Percentiles rank a stretch among this genome's conserved stretches.
phyloP scores from a whole-genome alignment of 2,329 filamentous ascomycete genomes.

The Cladosporium sp. region DNA sequence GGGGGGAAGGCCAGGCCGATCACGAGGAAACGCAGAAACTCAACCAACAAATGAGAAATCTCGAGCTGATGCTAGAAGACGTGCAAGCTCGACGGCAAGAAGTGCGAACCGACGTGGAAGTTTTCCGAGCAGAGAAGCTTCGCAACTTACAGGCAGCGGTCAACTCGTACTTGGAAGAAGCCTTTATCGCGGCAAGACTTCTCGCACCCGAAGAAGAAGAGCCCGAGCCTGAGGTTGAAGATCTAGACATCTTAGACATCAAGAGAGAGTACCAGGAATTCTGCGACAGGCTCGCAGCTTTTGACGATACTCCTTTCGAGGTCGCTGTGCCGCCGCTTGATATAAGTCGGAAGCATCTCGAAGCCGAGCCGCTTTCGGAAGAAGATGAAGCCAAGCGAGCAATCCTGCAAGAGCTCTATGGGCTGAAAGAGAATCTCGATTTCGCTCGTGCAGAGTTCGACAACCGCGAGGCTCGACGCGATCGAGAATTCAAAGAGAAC shows the following conservation, averaged over 20 bases:
- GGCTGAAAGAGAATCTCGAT: background rate
- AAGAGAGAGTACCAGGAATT: conserved; percentile 15
- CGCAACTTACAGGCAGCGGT: conserved; percentile 2
- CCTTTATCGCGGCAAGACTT: conserved; percentile 13
- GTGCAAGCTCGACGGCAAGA: background rate
- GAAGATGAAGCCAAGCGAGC: conserved; percentile 10
- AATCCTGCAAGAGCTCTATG: conserved; percentile 2
- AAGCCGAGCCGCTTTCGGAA: background rate
- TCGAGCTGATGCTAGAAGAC: conserved; percentile 9
- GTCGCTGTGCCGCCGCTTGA: background rate
- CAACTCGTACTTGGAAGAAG: conserved; percentile 13
- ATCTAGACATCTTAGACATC: conserved; percentile 13
- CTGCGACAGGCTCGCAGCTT: background rate
- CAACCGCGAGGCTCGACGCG: conserved; percentile 1
- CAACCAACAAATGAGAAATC: conserved; percentile 5
- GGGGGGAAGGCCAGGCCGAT: background rate
- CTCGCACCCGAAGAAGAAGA: background rate
- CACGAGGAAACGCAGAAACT: background rate
- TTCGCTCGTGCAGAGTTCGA: conserved; percentile 11
- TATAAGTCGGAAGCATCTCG: conserved; percentile 2
- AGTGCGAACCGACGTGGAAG: background rate
- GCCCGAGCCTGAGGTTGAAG: background rate
- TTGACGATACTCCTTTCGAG: background rate
- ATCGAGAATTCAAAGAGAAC: conserved; percentile 7
- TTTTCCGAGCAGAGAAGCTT: background rate